Evolutionary conservation across 495 filamentous ascomycete species (phyloP), one percentile per base, ranked within the genome.

Genomic region (Podospora tetraspora): DNA sequence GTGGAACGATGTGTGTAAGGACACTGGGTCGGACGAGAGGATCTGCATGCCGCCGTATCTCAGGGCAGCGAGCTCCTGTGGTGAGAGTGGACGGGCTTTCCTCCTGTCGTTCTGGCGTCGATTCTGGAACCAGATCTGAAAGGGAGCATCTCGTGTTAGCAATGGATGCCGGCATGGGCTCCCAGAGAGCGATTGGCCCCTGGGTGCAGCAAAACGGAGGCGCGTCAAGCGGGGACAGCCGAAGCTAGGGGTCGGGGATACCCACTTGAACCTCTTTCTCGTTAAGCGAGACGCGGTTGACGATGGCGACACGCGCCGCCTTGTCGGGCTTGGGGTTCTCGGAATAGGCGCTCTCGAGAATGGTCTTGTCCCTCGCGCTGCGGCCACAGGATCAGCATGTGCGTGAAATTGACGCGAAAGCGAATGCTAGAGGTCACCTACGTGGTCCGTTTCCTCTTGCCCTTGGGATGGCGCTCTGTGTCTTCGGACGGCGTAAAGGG

Each of bases 111-210:
- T 96, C 76, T 99, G 96, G 69, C 96, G 87, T 76, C 94, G 89
- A 73, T 99, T 99, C 76, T 98, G 96, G 79, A 99, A 99, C 96
- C 96, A 99, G 72, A 99, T 97, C 95, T 99, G 5, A 8, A 2
- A 7, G 2, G 7, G 43, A 76, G 24, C 7, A 9, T 57, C 30
- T 34, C 22, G 56, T 10, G 64, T 72, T 21, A 66, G 69, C 24
- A 34, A 34, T 9, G 27, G 59, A 64, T 52, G 19, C 43, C 19
- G 43, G 43, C 19, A 52, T 57, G 24, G 32, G 56, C 61, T 43
- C 27, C 23, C 32, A 32, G 23, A 23, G 22, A 25, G 23, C 22
- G 58, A 62, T 61, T 34, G 25, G 43, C 23, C 32, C 16, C 27
- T 21, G 32, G 24, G 63, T 29, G 24, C 52, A 32, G 27, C 37